Conservation (phyloP, 345 rosid genomes). For the Euphorbia tirucalli region DNA sequence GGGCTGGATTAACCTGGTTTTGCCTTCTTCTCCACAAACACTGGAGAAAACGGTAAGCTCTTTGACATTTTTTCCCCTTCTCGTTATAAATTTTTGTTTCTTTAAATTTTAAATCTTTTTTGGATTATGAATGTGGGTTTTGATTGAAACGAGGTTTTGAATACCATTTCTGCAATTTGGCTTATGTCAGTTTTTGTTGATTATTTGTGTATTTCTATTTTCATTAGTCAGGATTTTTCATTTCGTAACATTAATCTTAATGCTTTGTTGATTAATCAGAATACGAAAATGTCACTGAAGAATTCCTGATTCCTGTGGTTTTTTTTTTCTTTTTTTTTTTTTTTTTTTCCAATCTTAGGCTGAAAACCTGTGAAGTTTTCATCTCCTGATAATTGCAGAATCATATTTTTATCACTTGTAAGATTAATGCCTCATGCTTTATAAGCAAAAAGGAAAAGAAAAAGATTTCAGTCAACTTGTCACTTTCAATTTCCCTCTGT, state of each 20-base stretch:
- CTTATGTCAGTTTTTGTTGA: too few relatives aligned
- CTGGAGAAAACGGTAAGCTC: background rate
- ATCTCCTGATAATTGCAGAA: background rate
- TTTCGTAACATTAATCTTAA: too few relatives aligned
- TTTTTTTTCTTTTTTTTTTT: background rate
- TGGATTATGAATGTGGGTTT: background rate
- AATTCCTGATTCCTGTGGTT: background rate
- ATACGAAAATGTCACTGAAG: background rate
- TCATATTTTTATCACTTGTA: background rate
- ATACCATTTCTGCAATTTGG: constrained; percentile 9
- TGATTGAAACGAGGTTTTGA: background rate
- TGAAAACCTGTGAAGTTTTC: background rate
- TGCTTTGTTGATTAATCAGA: background rate
- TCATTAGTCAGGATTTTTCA: too few relatives aligned
- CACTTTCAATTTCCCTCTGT: background rate
- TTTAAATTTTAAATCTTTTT: background rate
- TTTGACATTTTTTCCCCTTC: background rate
- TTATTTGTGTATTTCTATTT: too few relatives aligned
- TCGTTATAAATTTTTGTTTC: background rate
- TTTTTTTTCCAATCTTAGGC: too few relatives aligned
- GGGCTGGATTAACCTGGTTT: background rate
- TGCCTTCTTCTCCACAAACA: background rate
- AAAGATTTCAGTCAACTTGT: background rate
- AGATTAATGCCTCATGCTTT: background rate
- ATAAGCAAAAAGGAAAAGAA: background rate